phyloP scores from a whole-genome alignment of 2,329 filamentous ascomycete species.

The Gnomoniopsis smithogilvyi region DNA sequence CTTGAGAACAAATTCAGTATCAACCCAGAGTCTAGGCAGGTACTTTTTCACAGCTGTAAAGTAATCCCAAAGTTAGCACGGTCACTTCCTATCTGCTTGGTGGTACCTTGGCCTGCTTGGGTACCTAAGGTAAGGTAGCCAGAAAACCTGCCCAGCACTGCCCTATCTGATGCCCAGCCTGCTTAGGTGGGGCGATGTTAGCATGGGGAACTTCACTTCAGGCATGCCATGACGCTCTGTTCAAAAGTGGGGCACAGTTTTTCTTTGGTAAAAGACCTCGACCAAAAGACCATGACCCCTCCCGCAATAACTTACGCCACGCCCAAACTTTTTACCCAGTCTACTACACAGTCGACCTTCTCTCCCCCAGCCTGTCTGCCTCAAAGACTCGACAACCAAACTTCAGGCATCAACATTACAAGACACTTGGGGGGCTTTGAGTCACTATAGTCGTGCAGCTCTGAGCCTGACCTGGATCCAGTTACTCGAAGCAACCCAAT shows the following conservation, averaged over 20 bases:
- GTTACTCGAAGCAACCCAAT: background rate
- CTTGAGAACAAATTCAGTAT: background rate
- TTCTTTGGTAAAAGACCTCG: conserved; percentile 21
- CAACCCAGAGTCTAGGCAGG: background rate
- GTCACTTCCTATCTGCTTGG: background rate
- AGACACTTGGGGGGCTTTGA: background rate
- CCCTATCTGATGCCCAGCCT: background rate
- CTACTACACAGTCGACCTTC: background rate
- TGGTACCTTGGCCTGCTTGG: background rate
- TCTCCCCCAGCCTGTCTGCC: background rate
- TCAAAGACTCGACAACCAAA: background rate
- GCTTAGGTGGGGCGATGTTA: background rate
- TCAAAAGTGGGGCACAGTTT: conserved; percentile 36
- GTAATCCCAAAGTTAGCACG: background rate
- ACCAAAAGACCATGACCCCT: background rate
- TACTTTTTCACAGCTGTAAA: background rate
- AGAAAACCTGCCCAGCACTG: background rate
- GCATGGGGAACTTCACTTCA: background rate
- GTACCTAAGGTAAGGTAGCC: no score
- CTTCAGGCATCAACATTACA: background rate
- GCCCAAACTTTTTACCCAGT: background rate
- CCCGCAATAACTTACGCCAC: background rate
- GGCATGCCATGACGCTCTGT: conserved; percentile 13
- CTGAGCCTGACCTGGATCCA: background rate
- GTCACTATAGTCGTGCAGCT: background rate